Base-by-base conservation (phyloP, 257 asterid genomes). In the Solanum okadae region DNA sequence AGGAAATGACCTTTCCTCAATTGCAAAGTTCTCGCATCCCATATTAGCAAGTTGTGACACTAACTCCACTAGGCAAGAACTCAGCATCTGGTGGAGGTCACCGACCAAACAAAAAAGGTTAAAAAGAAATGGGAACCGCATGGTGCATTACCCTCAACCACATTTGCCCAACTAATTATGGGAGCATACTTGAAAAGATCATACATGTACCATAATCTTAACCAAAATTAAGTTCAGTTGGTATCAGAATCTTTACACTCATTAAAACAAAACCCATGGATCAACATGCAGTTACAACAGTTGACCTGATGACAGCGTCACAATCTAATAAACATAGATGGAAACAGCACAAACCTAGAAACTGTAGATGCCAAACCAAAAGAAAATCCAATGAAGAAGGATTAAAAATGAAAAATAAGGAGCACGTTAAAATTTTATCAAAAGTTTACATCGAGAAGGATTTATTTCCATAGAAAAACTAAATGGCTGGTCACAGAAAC, bases 401-500 rank as follows among this genome's bases (percentile, higher is more conserved):
- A 33, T 18, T 33, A 20, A 18, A 73, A 73, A 34, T 16, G 77
- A 31, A 71, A 71, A 33, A 18, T 9, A 73, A 73, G 46, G 81
- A 34, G 44, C 46, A 73, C 10, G 23, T 20, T 14, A 35, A 20
- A 73, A 20, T 35, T 73, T 49, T 25, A 20, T 22, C 49, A 22
- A 35, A 4, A 73, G 49, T 73, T 35, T 20, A 73, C 81, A 73
- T 34, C 5, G 4, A 73, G 29, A 73, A 73, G 46, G 46, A 34
- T 34, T 72, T 34, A 72, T 72, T 72, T 34, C 9, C 27, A 4
- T 34, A 34, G 29, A 73, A 40, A 72, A 73, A 73, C 14, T 18
- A 73, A 34, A 73, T 33, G 27, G 46, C 81, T 34, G 46, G 44
- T 73, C 46, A 75, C 46, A 88, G 88, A 77, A 89, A 92, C 98